Conservation (phyloP, 202 grass and related monocot genomes). For the Zizania palustris region DNA sequence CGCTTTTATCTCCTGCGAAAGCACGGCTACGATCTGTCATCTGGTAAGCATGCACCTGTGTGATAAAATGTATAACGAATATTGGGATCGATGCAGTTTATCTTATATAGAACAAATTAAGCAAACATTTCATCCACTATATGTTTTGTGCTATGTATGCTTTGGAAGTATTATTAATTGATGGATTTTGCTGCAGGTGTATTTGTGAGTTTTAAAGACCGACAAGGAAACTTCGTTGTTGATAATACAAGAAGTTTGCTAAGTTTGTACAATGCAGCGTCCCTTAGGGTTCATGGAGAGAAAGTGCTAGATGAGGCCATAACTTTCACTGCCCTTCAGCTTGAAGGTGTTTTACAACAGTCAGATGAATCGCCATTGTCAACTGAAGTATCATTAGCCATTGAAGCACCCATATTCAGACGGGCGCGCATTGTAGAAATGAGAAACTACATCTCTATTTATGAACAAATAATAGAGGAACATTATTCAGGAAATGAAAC, state of each 20-base stretch:
- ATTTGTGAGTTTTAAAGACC: slow-evolving; percentile 56
- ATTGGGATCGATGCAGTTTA: neutral
- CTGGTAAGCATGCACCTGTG: slow-evolving; percentile 49
- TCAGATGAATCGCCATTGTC: slow-evolving; percentile 9
- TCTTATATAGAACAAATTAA: neutral
- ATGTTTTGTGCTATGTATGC: neutral
- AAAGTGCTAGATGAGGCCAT: slow-evolving; percentile 49
- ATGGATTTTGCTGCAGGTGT: slow-evolving; percentile 40
- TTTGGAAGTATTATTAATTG: neutral
- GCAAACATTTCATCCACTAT: neutral
- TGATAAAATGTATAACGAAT: too few relatives aligned
- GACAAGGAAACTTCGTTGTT: slow-evolving; percentile 38
- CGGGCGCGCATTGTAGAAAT: slow-evolving; percentile 47
- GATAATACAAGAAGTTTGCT: slow-evolving; percentile 49
- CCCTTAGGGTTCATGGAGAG: slow-evolving; percentile 44
- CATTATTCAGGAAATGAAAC: slow-evolving; percentile 21
- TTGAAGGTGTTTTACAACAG: slow-evolving; percentile 4
- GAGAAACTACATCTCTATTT: slow-evolving; percentile 50
- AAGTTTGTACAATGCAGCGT: slow-evolving; percentile 63
- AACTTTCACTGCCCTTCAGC: slow-evolving; percentile 22
- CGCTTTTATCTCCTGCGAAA: slow-evolving; percentile 52
- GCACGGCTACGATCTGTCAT: slow-evolving; percentile 38
- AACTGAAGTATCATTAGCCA: slow-evolving; percentile 14
- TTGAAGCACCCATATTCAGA: slow-evolving; percentile 45
- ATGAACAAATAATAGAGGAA: slow-evolving; percentile 39